These are phyloP conservation scores for Sambucus nigra DNA, from an alignment of 129 eudicot genomes.

Conservation along the genomic window DNA sequence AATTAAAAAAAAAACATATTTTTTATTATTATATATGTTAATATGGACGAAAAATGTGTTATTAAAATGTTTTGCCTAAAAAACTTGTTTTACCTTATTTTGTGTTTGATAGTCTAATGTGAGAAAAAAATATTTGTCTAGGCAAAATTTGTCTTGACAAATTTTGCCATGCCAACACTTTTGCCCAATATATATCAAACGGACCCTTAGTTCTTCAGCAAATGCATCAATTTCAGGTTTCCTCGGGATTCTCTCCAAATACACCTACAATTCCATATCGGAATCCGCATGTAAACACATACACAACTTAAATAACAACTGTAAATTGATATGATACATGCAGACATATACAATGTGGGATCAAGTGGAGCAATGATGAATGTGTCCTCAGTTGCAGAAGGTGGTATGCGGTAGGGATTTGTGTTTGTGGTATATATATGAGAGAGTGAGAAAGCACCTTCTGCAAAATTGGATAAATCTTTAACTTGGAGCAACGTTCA, in stretches of 20 bases:
- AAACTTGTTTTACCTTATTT: too few relatives aligned
- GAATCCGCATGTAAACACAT: neutral
- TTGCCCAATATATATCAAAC: too few relatives aligned
- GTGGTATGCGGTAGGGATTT: too few relatives aligned
- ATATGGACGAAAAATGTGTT: too few relatives aligned
- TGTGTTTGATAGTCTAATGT: slow-evolving; percentile 81
- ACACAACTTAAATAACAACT: neutral
- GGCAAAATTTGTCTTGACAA: too few relatives aligned
- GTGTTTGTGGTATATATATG: too few relatives aligned
- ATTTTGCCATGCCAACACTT: too few relatives aligned
- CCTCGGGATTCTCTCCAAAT: slow-evolving; percentile 91
- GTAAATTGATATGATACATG: neutral
- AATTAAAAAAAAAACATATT: too few relatives aligned
- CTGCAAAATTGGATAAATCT: slow-evolving; percentile 90
- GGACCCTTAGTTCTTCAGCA: slow-evolving; percentile 92
- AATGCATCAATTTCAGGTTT: slow-evolving; percentile 97
- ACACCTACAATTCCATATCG: slow-evolving; percentile 48
- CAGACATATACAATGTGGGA: neutral
- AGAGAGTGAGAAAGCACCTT: slow-evolving; percentile 43
- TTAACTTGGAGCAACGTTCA: slow-evolving; percentile 91
- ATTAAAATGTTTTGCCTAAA: too few relatives aligned
- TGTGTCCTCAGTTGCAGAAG: too few relatives aligned
- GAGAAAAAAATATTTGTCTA: slow-evolving; percentile 39
- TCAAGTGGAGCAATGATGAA: too few relatives aligned
- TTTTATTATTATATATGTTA: too few relatives aligned